Conservation (phyloP, 2,329 filamentous ascomycete genomes). For the Clonostachys chloroleuca region DNA sequence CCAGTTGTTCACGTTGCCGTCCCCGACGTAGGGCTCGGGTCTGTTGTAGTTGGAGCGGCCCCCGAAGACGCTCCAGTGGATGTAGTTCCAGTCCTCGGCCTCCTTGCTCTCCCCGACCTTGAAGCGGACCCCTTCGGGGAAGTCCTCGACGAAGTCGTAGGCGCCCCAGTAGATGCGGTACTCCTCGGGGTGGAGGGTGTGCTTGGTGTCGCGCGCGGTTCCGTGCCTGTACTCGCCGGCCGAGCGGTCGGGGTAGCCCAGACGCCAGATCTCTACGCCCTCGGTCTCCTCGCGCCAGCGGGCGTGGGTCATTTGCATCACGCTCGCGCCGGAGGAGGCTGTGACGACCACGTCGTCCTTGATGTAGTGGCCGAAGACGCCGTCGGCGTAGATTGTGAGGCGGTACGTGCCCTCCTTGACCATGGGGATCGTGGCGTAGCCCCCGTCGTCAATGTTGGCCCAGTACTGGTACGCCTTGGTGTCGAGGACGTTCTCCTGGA, state of each 20-base stretch:
- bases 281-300: slow-evolving; percentile 50
- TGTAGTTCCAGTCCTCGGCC: slow-evolving; percentile 52
- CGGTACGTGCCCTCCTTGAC: slow-evolving; percentile 56
- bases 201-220: slow-evolving; percentile 37
- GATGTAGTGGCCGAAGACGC: slow-evolving; percentile 55
- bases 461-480: slow-evolving; percentile 58
- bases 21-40: slow-evolving; percentile 32
- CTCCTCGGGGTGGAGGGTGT: slow-evolving; percentile 48
- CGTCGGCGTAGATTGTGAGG: slow-evolving; percentile 58
- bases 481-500: slow-evolving; percentile 40
- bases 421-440: slow-evolving; percentile 45
- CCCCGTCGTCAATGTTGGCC: slow-evolving; percentile 42
- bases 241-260: slow-evolving; percentile 58
- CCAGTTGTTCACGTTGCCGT: slow-evolving; percentile 51
- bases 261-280: slow-evolving; percentile 56
- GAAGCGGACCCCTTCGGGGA: slow-evolving; percentile 53
- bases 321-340: not conserved
- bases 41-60: slow-evolving; percentile 44
- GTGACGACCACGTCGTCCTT: slow-evolving; percentile 42
- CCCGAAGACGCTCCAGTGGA: slow-evolving; percentile 63
- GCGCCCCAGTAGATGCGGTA: slow-evolving; percentile 58
- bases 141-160: slow-evolving; percentile 56
- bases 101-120: slow-evolving; percentile 47
- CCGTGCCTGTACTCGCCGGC: slow-evolving; percentile 58
- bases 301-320: slow-evolving; percentile 27